Percentiles rank a stretch among this genome's conserved stretches.
phyloP scores from a whole-genome alignment of 2,329 filamentous ascomycete species.

The Fusarium concolor region DNA sequence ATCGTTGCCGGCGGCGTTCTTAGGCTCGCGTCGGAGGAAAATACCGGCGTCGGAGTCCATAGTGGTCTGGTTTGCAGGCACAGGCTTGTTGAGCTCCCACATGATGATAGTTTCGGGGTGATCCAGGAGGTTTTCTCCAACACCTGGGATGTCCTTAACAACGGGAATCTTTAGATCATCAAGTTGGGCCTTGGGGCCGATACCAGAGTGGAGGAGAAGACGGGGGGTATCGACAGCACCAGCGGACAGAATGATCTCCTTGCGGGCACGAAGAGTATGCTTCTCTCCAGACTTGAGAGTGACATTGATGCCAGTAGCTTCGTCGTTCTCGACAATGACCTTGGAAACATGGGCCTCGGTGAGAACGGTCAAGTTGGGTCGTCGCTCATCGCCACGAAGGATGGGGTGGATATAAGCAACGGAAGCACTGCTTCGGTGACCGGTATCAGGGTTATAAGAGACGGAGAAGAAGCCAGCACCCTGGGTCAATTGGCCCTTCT shows the following conservation, averaged over 20 bases:
- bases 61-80: conserved; percentile 81
- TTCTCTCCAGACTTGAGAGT: conserved; percentile 65
- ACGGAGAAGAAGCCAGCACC: conserved; percentile 92
- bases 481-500: conserved; percentile 76
- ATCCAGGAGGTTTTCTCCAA: conserved; percentile 71
- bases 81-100: conserved; percentile 83
- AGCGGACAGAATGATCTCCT: conserved; percentile 83
- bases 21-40: conserved; percentile 82
- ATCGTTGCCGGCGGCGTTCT: conserved; percentile 75
- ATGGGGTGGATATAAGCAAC: conserved; percentile 96
- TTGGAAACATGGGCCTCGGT: conserved; percentile 90
- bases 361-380: conserved; percentile 85
- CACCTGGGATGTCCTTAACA: conserved; percentile 68
- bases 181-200: conserved; percentile 67
- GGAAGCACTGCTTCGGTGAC: conserved; percentile 84
- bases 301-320: conserved; percentile 79
- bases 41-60: conserved; percentile 93
- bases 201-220: conserved; percentile 67
- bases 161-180: conserved; percentile 64
- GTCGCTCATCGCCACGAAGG: conserved; percentile 82
- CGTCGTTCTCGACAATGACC: conserved; percentile 76
- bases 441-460: conserved; percentile 90
- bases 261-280: conserved; percentile 71
- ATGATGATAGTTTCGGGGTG: conserved; percentile 71
- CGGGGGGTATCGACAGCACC: conserved; percentile 86